These are phyloP conservation scores for Durio zibethinus DNA, from an alignment of 345 rosid genomes.

Conservation along the genomic window DNA sequence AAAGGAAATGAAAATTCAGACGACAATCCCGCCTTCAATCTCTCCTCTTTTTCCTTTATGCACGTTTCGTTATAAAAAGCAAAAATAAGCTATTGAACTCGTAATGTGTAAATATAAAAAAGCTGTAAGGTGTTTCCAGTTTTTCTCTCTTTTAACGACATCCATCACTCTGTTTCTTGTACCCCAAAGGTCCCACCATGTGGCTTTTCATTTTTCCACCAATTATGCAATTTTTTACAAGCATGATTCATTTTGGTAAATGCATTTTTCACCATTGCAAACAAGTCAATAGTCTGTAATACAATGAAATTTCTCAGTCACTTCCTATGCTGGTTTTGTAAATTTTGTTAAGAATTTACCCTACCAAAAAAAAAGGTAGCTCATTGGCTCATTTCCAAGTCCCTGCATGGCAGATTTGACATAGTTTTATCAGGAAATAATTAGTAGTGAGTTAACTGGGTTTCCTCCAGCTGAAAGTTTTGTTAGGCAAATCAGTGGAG, in stretches of 20 bases:
- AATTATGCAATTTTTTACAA: neutral
- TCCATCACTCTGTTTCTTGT: neutral
- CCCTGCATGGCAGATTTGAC: neutral
- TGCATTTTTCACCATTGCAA: neutral
- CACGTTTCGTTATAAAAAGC: neutral
- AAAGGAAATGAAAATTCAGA: neutral
- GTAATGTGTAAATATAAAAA: neutral
- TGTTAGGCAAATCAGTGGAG: neutral
- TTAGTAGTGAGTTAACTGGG: too few species aligned
- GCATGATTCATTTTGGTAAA: too few species aligned
- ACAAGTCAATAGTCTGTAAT: too few species aligned
- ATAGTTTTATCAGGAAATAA: neutral
- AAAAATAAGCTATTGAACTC: neutral
- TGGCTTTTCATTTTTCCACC: neutral
- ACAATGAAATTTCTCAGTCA: too few species aligned
- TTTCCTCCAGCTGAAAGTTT: neutral
- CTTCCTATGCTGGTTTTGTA: too few species aligned
- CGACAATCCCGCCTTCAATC: constrained; percentile 20
- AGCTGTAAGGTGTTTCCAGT: too few species aligned
- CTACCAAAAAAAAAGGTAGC: too few species aligned
- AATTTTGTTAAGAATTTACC: too few species aligned
- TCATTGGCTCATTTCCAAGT: neutral
- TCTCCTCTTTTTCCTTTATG: neutral
- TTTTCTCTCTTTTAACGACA: constrained; percentile 9
- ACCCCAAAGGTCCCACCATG: constrained; percentile 10